Evolutionary conservation across 2,329 filamentous ascomycete species (phyloP), one percentile per base, ranked within the genome.

Genomic region (Talaromyces sp.): DNA sequence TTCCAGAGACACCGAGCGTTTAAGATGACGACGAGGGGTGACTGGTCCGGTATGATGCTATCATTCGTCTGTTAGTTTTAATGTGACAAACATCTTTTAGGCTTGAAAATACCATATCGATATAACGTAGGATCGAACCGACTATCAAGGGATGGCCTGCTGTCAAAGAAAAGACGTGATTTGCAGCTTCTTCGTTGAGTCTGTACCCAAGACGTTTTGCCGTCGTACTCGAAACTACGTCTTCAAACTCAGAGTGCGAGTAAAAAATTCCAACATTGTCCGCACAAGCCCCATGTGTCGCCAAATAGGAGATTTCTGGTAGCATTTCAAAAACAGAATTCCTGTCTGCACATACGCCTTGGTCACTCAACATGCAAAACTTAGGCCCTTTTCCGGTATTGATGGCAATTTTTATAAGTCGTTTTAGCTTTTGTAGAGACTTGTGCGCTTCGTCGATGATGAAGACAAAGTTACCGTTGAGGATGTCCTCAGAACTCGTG

Each of bases 231-330:
- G 50, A 53, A 31, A 23, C 50, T 0, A 36, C 27, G 1, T 56
- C 30, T 33, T 55, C 50, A 23, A 62, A 62, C 8, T 62, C 56
- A 9, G 36, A 14, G 14, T 8, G 14, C 1, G 56, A 55, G 14
- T 55, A 56, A 18, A 62, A 59, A 1, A 61, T 47, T n/a, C 60
- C 57, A 1, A 53, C 33, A 5, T 33, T 30, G 2, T 52, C 56
- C 9, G 53, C 30, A 2, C 51, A 51, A 31, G 28, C 57, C 23
- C 56, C 60, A 23, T 58, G 51, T 16, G 56, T 57, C 12, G 9
- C 27, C 23, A 59, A 33, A 23, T 62, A 47, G 5, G 60, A 62
- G 16, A 62, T 40, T n/a, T 62, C 60, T 4, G 60, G 44, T 5
- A 62, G 33, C 2, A 23, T 18, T 16, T 51, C 36, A 8, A 62